Evolutionary conservation across 495 filamentous ascomycete species (phyloP), one percentile per base, ranked within the genome.

Genomic region (Daldinia bambusicola): DNA sequence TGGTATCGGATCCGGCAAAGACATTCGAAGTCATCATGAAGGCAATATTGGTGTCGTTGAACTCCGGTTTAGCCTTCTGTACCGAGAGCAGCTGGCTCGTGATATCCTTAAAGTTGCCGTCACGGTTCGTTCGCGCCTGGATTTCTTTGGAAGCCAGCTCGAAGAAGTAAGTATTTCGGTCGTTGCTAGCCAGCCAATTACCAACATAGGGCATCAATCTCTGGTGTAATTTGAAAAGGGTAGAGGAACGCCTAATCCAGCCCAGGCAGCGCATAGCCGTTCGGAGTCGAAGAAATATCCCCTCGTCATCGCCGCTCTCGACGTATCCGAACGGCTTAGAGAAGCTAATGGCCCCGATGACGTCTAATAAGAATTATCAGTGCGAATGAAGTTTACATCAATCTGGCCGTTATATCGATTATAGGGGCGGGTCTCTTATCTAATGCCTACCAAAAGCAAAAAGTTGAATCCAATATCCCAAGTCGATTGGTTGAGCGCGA

Each of bases 281-380:
- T 16, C 37, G 56, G 30, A 59, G 37, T 31, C 37, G 9, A 43
- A 18, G 56, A 18, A 59, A 59, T 6, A 59, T n/a, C 37, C 55
- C 32, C 12, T 22, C 36, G 20, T 59, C 56, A 18, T 59, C 56
- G 18, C 56, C 56, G 14, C 16, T 36, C 56, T 13, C 36, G n/a
- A 70, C 36, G 16, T 60, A 70, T 26, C 67, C 67, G 26, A 59
- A 70, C 13, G 61, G 45, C 18, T 57, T 58, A 12, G 61, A 41
- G 48, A 70, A 66, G n/a, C 61, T 66, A 14, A 66, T 31, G 8
- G 62, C 67, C n/a, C 67, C 62, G 13, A 70, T 50, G 9, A 50
- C 43, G 43, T 70, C 67, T 51, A 55, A 55, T 48, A 36, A 55
- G 56, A 48, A 48, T 16, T 22, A 18, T 22, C 18, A 48, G 43